Conservation (phyloP, 306 rosid genomes). For the Gynostemma pentaphyllum region DNA sequence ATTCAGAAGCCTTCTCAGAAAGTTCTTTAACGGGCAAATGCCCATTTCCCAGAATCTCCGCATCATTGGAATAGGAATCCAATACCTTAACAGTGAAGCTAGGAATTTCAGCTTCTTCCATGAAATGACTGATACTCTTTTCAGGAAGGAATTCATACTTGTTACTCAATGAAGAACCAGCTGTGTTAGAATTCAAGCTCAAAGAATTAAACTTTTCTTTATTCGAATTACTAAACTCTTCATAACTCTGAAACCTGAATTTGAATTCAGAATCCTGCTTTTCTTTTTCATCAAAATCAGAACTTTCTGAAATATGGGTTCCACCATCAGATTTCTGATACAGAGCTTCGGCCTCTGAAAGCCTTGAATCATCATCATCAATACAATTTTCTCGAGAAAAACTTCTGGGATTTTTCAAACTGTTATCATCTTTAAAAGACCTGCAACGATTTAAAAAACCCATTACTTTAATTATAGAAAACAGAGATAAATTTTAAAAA, state of each 20-base stretch:
- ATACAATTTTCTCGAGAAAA: conserved; percentile 5
- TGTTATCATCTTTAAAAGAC: conserved; percentile 2
- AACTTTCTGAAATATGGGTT: conserved; percentile 3
- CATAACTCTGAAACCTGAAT: conserved; percentile 57
- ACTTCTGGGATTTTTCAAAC: not conserved
- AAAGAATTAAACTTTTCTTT: conserved; percentile 18
- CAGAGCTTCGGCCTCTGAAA: not conserved
- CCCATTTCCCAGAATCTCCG: conserved; percentile 12
- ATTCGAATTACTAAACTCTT: conserved; percentile 25
- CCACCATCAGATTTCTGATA: not conserved
- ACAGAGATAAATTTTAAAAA: not conserved
- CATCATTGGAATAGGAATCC: conserved; percentile 13
- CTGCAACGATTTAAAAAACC: conserved; percentile 21
- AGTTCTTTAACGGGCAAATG: not conserved
- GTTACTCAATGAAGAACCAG: conserved; percentile 12
- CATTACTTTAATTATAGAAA: not conserved
- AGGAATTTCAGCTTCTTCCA: conserved; percentile 38
- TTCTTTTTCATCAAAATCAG: conserved; percentile 18
- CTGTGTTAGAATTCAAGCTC: not conserved
- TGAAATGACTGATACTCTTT: conserved; percentile 29
- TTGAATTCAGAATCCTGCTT: conserved; percentile 42
- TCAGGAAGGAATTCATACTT: conserved; percentile 37
- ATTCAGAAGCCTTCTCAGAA: conserved; percentile 7
- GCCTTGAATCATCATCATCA: conserved; percentile 3
- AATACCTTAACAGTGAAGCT: conserved; percentile 34